Conservation (phyloP, 768 basidiomycete genomes). For the Dioszegia hungarica region DNA sequence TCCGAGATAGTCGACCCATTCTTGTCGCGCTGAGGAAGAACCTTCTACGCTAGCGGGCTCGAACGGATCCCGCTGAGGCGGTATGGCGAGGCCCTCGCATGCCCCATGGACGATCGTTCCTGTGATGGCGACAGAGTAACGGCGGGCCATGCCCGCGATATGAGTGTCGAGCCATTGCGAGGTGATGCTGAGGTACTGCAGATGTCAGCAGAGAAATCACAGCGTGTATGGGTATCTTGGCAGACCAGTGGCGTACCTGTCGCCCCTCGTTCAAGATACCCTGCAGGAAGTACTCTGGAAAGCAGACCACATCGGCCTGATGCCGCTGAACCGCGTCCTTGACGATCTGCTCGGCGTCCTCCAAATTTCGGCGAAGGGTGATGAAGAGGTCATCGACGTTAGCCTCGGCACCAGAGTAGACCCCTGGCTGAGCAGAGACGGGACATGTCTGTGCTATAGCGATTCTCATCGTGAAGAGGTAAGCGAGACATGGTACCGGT, state of each 20-base stretch:
- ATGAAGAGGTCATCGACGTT: conserved; percentile 19
- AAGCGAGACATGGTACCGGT: too few species aligned
- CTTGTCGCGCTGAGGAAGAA: too few species aligned
- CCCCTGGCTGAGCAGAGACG: conserved; percentile 18
- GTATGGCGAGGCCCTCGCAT: not conserved
- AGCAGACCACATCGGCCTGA: conserved; percentile 39
- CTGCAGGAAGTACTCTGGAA: conserved; percentile 45
- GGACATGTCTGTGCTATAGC: conserved; percentile 35
- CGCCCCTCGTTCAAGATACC: conserved; percentile 30
- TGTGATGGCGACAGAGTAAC: conserved; percentile 22
- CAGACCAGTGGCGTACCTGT: conserved; percentile 23
- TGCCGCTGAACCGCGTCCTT: conserved; percentile 8
- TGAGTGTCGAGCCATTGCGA: conserved; percentile 15
- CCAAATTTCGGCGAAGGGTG: conserved; percentile 18
- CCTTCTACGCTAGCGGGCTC: too few species aligned
- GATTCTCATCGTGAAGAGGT: conserved; percentile 21
- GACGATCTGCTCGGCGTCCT: conserved; percentile 9
- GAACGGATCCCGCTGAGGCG: conserved; percentile 3
- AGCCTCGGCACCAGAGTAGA: conserved; percentile 13
- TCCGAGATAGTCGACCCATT: conserved; percentile 25
- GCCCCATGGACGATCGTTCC: conserved; percentile 36
- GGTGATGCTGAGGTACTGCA: conserved; percentile 37
- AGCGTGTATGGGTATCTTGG: too few species aligned
- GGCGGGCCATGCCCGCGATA: conserved; percentile 20
- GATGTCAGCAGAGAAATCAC: not conserved